phyloP scores from a whole-genome alignment of 1,139 yeast species.

The Martiniozyma asiatica region DNA sequence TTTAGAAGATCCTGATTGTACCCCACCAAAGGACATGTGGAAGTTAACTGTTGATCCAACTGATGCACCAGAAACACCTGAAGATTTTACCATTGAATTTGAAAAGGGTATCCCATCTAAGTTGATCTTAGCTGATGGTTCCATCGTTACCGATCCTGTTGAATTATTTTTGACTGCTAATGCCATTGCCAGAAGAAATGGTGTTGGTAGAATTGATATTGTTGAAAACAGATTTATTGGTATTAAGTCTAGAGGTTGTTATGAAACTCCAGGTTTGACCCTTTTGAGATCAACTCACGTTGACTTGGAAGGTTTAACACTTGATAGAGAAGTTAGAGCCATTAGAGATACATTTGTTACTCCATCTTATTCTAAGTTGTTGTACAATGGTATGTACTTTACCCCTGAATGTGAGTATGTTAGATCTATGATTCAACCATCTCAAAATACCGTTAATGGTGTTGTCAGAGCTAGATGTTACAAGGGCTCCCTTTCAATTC shows the following conservation, averaged over 20 bases:
- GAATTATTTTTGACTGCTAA: constrained; percentile 89
- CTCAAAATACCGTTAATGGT: constrained; percentile 93
- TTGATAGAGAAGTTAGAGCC: constrained; percentile 96
- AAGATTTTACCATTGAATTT: constrained; percentile 72
- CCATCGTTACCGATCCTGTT: constrained; percentile 67
- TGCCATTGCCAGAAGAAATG: constrained; percentile 94
- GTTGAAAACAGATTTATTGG: constrained; percentile 99
- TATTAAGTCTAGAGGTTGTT: constrained; percentile 97
- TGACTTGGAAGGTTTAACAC: constrained; percentile 91
- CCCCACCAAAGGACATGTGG: constrained; percentile 99
- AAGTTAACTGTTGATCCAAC: constrained; percentile 90
- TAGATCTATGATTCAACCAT: constrained; percentile 85
- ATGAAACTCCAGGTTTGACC: constrained; percentile 98
- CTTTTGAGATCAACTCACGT: constrained; percentile 86
- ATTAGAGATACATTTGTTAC: constrained; percentile 95
- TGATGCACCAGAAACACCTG: constrained; percentile 92
- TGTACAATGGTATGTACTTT: constrained; percentile 96
- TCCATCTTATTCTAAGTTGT: constrained; percentile 75
- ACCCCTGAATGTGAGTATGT: constrained; percentile 97
- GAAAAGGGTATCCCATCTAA: constrained; percentile 82
- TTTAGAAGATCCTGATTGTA: constrained; percentile 93
- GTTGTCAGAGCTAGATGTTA: constrained; percentile 86
- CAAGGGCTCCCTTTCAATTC: constrained; percentile 74
- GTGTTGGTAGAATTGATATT: constrained; percentile 98
- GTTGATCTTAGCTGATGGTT: constrained; percentile 55